Base-by-base conservation (phyloP, 1,284 basidiomycete species). In the Ganoderma boninense region DNA sequence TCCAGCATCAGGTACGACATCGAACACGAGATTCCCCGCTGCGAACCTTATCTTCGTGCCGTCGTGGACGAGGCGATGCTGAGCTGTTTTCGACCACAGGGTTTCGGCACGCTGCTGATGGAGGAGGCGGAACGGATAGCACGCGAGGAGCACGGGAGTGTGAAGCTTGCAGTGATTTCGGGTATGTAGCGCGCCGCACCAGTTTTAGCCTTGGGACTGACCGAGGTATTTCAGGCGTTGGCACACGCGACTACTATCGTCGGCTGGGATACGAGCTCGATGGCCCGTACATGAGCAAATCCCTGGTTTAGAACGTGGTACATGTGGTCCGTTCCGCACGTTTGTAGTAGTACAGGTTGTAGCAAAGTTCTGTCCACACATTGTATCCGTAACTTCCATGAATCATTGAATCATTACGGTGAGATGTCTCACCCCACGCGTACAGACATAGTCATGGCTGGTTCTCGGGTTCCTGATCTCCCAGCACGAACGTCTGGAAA, bases 81-180 rank as follows among this genome's bases (percentile, higher is more conserved):
- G 40, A 60, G 10, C 46, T 23, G 44, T 60, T 49, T 59, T 68
- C 46, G 44, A 18, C n/a, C 56, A 42, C 82, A 95, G 88, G 98
- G 98, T 11, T 99, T 99, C 79, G 98, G 98, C 26, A 99, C 97
- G 35, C 81, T 99, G 71, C 84, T 99, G 70, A 99, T 99, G 98
- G 98, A 99, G 81, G 97, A 99, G 84, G 98, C 98, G 1, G 98
- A 99, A 82, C 88, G 96, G 73, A 99, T 99, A 83, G 97, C 98
- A n/a, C 86, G 93, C 73, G 97, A 99, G 77, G 98, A 99, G 80
- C 98, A 99, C 80, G 97, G 95, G 2, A 98, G 96, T 80, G 84
- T 92, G 69, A 97, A 97, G 83, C 83, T 99, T 46, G 98, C 95
- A 20, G 98, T 99, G 71, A 99, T 99, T 76, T 97, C 97, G 38